Base-by-base conservation (phyloP, 768 basidiomycete species). In the Lyophyllum decastes region DNA sequence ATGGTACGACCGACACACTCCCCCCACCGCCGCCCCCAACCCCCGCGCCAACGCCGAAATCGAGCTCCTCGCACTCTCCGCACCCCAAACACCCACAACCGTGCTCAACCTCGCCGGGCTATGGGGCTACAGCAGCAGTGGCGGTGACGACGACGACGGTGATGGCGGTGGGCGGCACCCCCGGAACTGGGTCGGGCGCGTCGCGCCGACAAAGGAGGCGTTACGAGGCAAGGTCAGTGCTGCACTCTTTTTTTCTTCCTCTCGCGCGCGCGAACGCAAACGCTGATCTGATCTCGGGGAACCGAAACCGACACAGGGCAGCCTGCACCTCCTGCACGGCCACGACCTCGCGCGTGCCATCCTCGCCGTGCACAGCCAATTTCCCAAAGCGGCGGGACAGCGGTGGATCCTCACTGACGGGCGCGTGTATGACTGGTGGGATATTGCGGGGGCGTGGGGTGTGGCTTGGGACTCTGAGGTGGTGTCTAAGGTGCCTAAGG, bases 351-450 rank as follows among this genome's bases (percentile, higher is more conserved):
- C 87, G 14, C 78, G 83, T 14, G 81, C 81, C 10, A 78, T 88
- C 61, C 70, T 88, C 30, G 84, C 85, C n/a, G 76, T 87, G 1
- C 82, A 82, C 61, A 61, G 62, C 11, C 59, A 80, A 26, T 80
- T 81, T 49, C 51, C 59, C 26, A 76, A 73, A 44, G 79, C 83
- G 1, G 60, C 67, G 3, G 84, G 83, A 0, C 75, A 85, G 64
- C 76, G 85, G 6, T 86, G 83, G 84, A 64, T 85, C 3, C 66
- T 85, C 33, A 83, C 80, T 2, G 83, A 86, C 59, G 73, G 73
- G 19, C 77, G 82, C 7, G 78, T 84, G 38, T 85, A 86, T 63
- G 86, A 88, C 66, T 88, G 86, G 86, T 88, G 85, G 85, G 83
- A 87, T 61, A 72, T 87, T 4, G 82, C 81, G 0, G 78, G 79